Conservation (phyloP, 2,329 filamentous ascomycete genomes). For the Gaeumannomyces tritici region DNA sequence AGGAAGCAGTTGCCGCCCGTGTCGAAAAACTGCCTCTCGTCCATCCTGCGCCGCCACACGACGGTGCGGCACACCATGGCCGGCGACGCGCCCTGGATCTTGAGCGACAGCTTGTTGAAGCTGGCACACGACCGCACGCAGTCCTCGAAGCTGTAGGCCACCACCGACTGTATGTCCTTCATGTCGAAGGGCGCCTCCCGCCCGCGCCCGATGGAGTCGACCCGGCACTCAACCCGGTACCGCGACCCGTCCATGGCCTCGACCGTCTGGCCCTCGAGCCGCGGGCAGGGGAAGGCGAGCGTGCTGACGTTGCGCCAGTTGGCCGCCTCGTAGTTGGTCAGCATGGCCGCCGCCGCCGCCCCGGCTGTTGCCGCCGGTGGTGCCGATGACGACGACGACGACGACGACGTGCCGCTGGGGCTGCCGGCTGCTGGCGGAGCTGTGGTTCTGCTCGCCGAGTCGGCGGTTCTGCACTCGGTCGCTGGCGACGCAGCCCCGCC, state of each 20-base stretch:
- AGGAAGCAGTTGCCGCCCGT: not conserved
- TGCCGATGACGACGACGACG: too few species aligned
- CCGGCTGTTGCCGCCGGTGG: too few species aligned
- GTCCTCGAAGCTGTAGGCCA: not conserved
- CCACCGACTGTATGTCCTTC: constrained; percentile 4
- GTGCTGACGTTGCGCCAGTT: not conserved
- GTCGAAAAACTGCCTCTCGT: not conserved
- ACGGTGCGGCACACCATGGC: not conserved
- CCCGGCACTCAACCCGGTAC: not conserved
- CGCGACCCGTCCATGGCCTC: not conserved
- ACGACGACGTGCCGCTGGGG: not conserved
- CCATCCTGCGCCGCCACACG: not conserved
- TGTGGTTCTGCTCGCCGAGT: not conserved
- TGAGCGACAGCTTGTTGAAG: not conserved
- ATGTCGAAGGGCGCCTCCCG: not conserved
- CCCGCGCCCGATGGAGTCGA: not conserved
- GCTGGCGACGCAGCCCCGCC: too few species aligned
- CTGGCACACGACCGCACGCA: not conserved
- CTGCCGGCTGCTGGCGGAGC: too few species aligned
- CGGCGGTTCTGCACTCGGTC: not conserved
- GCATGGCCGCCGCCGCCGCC: not conserved
- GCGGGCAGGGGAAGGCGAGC: not conserved
- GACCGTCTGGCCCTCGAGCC: not conserved
- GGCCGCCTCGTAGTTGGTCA: not conserved
- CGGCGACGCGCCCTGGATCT: not conserved